Conservation (phyloP, 441 rosid species). For the Corymbia calophylla region DNA sequence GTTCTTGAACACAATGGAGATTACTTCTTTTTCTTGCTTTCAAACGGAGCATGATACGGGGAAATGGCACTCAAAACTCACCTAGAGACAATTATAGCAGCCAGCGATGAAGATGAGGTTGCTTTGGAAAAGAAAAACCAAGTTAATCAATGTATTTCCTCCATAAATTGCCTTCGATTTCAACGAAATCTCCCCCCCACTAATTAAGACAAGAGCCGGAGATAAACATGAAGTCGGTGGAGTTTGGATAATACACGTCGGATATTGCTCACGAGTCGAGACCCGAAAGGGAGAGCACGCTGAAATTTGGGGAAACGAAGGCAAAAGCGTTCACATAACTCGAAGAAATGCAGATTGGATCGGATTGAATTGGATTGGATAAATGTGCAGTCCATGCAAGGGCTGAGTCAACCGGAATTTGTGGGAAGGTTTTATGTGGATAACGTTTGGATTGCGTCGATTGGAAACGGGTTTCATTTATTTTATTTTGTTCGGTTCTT, state of each 20-base stretch:
- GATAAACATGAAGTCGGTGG: neutral
- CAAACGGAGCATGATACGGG: neutral
- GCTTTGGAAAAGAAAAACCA: neutral
- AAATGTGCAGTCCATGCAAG: neutral
- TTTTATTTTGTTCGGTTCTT: too few relatives aligned
- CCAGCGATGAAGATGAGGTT: neutral
- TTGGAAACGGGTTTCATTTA: neutral
- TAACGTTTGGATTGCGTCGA: constrained; percentile 19
- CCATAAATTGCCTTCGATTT: neutral
- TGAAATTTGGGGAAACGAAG: neutral
- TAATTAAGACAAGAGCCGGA: neutral
- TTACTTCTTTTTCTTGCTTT: neutral
- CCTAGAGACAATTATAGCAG: neutral
- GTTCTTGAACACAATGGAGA: neutral
- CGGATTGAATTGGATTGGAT: neutral
- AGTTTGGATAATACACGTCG: constrained; percentile 9
- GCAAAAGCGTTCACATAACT: neutral
- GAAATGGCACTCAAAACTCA: neutral
- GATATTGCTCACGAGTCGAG: constrained; percentile 1
- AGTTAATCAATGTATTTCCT: neutral
- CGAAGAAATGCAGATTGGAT: neutral
- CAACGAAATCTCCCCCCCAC: neutral
- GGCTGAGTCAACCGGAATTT: neutral
- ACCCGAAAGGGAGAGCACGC: neutral
- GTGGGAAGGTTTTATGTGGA: constrained; percentile 10